phyloP scores from a whole-genome alignment of 495 filamentous ascomycete species.

The Evernia prunastri region DNA sequence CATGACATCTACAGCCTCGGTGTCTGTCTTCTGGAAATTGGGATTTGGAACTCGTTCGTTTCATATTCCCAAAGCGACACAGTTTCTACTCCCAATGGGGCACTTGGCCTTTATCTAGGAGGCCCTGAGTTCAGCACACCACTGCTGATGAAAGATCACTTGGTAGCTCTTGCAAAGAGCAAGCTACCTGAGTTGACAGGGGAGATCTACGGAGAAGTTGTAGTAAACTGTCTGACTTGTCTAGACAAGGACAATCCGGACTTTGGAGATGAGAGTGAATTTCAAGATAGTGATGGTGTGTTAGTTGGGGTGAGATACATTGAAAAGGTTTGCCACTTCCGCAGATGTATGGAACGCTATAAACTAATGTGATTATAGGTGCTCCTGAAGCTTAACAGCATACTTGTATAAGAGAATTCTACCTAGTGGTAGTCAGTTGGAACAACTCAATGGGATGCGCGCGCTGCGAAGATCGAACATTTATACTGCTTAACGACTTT shows the following conservation, averaged over 20 bases:
- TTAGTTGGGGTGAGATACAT: constrained; percentile 46
- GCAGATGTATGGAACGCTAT: too few species aligned
- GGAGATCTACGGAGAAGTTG: constrained; percentile 41
- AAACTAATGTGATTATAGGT: too few species aligned
- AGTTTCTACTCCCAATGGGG: background rate
- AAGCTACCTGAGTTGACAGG: constrained; percentile 47
- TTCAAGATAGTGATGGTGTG: constrained; percentile 45
- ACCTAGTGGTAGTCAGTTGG: too few species aligned
- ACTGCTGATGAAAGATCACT: constrained; percentile 32
- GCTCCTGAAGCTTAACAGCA: too few species aligned
- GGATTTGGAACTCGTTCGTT: constrained; percentile 50
- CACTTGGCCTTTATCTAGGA: constrained; percentile 3
- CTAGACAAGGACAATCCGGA: constrained; percentile 43
- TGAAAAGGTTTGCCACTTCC: too few species aligned
- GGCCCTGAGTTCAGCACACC: constrained; percentile 15
- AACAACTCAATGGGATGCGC: too few species aligned
- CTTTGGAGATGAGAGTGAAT: constrained; percentile 42
- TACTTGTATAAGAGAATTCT: too few species aligned
- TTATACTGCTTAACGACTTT: too few species aligned
- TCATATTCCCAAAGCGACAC: constrained; percentile 19
- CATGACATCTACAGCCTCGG: constrained; percentile 63
- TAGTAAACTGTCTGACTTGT: constrained; percentile 51
- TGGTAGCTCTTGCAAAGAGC: constrained; percentile 36
- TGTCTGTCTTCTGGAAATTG: constrained; percentile 55
- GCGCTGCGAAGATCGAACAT: too few species aligned